phyloP scores from a whole-genome alignment of 345 rosid species.

The Eucalyptus marginata region DNA sequence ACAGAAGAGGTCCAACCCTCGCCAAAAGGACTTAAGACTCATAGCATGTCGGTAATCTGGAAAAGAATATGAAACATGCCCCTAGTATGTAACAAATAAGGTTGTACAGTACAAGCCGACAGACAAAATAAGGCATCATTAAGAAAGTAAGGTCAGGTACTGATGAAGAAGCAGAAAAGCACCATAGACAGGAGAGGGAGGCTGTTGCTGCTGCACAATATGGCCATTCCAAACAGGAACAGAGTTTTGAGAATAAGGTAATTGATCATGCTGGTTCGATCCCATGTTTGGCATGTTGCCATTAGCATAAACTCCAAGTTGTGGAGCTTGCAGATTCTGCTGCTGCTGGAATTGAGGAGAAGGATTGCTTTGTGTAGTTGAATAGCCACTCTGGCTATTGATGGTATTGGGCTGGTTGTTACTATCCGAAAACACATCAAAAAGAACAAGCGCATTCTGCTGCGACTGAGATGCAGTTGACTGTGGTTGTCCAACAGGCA shows the following conservation, averaged over 20 bases:
- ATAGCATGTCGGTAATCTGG: background rate
- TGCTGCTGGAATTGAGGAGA: constrained; percentile 52
- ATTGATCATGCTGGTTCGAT: constrained; percentile 49
- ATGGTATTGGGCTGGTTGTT: constrained; percentile 34
- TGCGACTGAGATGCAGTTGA: constrained; percentile 43
- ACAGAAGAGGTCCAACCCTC: background rate
- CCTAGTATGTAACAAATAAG: background rate
- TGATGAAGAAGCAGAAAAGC: background rate
- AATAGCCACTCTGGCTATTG: constrained; percentile 24
- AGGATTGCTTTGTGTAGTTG: constrained; percentile 29
- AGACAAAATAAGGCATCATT: background rate
- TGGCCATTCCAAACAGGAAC: constrained; percentile 70
- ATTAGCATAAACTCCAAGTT: constrained; percentile 47
- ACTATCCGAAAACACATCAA: constrained; percentile 66
- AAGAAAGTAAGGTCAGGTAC: background rate
- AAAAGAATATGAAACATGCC: background rate
- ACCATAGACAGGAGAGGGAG: constrained; percentile 71
- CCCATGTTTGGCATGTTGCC: constrained; percentile 46
- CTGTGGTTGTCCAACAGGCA: constrained; percentile 57
- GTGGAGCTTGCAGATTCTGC: constrained; percentile 45
- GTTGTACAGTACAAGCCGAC: background rate
- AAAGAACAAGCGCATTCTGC: constrained; percentile 79
- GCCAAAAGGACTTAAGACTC: background rate
- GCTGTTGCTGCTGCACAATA: constrained; percentile 33
- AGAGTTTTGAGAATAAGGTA: constrained; percentile 38